Evolutionary conservation across 331 rosid species (phyloP), one percentile per base, ranked within the genome.

Genomic region (Rhamnella rubrinervis): DNA sequence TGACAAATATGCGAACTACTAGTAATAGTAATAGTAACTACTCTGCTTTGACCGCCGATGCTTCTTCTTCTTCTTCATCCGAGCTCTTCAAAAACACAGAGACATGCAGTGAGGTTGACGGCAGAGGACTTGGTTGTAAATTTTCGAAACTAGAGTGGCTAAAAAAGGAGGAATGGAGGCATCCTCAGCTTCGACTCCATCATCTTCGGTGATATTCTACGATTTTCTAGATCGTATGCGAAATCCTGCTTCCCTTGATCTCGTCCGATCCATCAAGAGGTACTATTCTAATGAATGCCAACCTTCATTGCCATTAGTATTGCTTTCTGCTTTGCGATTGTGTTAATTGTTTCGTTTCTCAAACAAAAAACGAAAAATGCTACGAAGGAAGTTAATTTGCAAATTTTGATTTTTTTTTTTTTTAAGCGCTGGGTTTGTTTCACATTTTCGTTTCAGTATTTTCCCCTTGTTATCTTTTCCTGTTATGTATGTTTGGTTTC

Each of bases 161-260:
- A 44, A 9, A 7, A 8, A 44, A 44, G 16, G 13, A 44, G 49
- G 77, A 72, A 79, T 81, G 85, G 92, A 89, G 65, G 77, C 75
- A 35, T 63, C 66, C 17, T 65, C 84, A 19, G 46, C 80, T 0
- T 15, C 69, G 6, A 66, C 81, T 23, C 51, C 75, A 8, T 70
- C 82, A 6, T 65, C 78, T 49, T 77, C 84, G 12, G 71, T 74
- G 25, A 70, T 82, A 18, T 85, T 87, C 81, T 83, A 73, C 23
- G 96, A 82, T 75, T 90, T 85, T 76, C 91, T 90, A 46, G 77
- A 87, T 62, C 96, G 93, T 37, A 87, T 90, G 96, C 84, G 93
- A 65, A 87, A 90, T 71, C 96, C 91, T 50, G 80, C 93, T 67
- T 87, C 91, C 62, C 76, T 83, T 57, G 79, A 87, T 77, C 91